Percentiles rank a stretch among this genome's conserved stretches.
These are phyloP conservation scores for Morella rubra DNA, from an alignment of 306 rosid genomes.

Conservation along the genomic window DNA sequence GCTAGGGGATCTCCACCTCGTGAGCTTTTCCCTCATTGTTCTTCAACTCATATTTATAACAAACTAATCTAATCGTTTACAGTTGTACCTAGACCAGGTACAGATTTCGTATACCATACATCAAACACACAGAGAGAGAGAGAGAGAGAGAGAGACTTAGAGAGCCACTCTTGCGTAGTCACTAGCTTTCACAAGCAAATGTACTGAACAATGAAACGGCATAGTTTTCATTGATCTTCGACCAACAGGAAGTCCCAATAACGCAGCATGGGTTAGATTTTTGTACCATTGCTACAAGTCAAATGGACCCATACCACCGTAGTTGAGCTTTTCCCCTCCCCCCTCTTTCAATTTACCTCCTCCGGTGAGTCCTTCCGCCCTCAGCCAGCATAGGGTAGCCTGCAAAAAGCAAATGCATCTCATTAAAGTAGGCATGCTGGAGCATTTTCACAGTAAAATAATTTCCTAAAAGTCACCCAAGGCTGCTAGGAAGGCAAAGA, in stretches of 20 bases:
- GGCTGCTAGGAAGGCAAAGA: no score
- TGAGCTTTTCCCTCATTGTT: no score
- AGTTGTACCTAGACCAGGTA: no score
- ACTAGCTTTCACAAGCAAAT: background rate
- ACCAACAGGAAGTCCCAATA: background rate
- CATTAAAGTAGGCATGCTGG: background rate
- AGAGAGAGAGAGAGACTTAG: background rate
- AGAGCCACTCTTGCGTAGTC: no score
- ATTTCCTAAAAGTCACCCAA: background rate
- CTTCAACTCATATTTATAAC: no score
- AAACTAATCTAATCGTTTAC: no score
- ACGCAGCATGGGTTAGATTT: background rate
- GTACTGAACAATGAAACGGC: background rate
- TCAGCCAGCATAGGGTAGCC: conserved; percentile 66
- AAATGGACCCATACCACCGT: background rate
- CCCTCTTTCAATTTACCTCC: background rate
- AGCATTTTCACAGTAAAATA: background rate
- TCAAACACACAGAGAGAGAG: background rate
- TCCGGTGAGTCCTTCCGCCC: background rate
- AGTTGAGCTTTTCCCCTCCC: no score
- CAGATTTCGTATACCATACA: no score
- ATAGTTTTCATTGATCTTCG: background rate
- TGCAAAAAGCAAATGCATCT: conserved; percentile 26
- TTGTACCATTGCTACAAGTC: background rate
- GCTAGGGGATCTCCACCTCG: no score